Evolutionary conservation across 1,284 basidiomycete species (phyloP).

Genomic region (Irpex rosettiformis): DNA sequence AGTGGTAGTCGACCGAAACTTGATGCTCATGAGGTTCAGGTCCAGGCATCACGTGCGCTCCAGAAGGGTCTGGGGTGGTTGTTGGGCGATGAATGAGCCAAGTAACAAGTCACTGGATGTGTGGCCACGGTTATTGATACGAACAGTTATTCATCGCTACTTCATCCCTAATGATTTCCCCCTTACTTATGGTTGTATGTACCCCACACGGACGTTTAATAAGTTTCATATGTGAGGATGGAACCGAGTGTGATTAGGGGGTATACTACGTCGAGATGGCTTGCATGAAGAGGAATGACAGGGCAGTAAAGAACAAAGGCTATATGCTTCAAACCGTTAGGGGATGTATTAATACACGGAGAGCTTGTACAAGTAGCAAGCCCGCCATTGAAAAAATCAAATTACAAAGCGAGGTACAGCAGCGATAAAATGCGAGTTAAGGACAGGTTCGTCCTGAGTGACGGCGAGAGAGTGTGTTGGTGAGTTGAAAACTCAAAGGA

Average conservation of each 20-base stretch:
- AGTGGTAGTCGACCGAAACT: conserved; percentile 36
- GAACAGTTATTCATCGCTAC: not conserved
- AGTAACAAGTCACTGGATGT: not conserved
- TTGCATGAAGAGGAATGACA: not conserved
- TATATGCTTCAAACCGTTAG: not conserved
- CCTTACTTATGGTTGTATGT: not conserved
- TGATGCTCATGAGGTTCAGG: conserved; percentile 59
- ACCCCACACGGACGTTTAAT: not conserved
- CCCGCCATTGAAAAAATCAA: not conserved
- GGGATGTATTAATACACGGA: not conserved
- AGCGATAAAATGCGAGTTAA: not conserved
- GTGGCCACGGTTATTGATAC: not conserved
- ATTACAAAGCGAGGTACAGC: conserved; percentile 5
- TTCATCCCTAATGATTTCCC: not conserved
- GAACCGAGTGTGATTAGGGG: not conserved
- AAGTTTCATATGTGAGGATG: not conserved
- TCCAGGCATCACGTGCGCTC: conserved; percentile 68
- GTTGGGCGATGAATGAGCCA: conserved; percentile 70
- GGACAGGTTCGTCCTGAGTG: not conserved
- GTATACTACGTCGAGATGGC: not conserved
- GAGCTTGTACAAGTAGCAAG: not conserved
- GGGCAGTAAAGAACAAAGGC: not conserved
- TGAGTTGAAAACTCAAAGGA: not conserved
- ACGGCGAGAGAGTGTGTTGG: not conserved
- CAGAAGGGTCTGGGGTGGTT: conserved; percentile 86